Percentiles rank a stretch among this genome's conserved stretches.
phyloP scores from a whole-genome alignment of 176 grass and related monocot genomes.

The maize (Zea mays) region Zm-B73-REFERENCE-NAM-5.0 NC_050096.1:7714001-7714500 shows the following conservation, averaged over 20 bases:
- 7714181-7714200: slow-evolving; percentile 37
- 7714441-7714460: slow-evolving; percentile 12
- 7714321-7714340: slow-evolving; percentile 23
- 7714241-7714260: slow-evolving; percentile 40
- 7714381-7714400: slow-evolving; percentile 22
- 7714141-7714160: neutral
- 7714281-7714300: slow-evolving; percentile 31
- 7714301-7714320: slow-evolving; percentile 31
- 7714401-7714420: neutral
- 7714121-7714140: no score
- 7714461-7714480: slow-evolving; percentile 41
- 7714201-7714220: slow-evolving; percentile 23
- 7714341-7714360: neutral
- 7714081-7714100: neutral
- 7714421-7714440: slow-evolving; percentile 55
- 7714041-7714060: slow-evolving; percentile 25
- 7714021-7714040: slow-evolving; percentile 38
- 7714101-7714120: no score
- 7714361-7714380: slow-evolving; percentile 24
- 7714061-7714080: neutral
- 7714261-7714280: slow-evolving; percentile 51
- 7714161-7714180: slow-evolving; percentile 30
- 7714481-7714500: slow-evolving; percentile 45
- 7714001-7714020: slow-evolving; percentile 31
- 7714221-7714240: neutral